phyloP scores from a whole-genome alignment of 768 basidiomycete species.

The Polyporus arcularius region DNA sequence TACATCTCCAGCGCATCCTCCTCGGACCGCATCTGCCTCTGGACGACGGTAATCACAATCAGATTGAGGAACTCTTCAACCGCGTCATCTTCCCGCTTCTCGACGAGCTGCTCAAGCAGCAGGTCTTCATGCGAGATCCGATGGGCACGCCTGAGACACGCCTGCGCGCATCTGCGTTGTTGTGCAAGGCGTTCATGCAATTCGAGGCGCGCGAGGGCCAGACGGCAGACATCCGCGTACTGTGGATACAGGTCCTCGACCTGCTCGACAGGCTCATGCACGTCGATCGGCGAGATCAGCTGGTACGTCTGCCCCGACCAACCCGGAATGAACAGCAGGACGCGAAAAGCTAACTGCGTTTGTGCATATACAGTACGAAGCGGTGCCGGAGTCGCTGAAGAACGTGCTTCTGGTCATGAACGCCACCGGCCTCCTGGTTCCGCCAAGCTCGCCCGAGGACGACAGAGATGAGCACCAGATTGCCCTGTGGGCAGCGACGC shows the following conservation, averaged over 20 bases:
- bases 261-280: slow-evolving; percentile 88
- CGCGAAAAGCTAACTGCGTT: not conserved
- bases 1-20: slow-evolving; percentile 67
- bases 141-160: slow-evolving; percentile 91
- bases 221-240: slow-evolving; percentile 62
- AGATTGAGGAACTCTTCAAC: slow-evolving; percentile 86
- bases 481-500: slow-evolving; percentile 82
- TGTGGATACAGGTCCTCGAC: slow-evolving; percentile 92
- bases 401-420: slow-evolving; percentile 97
- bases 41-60: slow-evolving; percentile 55
- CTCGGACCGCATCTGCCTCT: slow-evolving; percentile 73
- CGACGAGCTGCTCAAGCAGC: slow-evolving; percentile 87
- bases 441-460: slow-evolving; percentile 46
- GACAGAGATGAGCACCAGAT: slow-evolving; percentile 63
- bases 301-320: slow-evolving; percentile 55
- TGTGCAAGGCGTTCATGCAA: slow-evolving; percentile 96
- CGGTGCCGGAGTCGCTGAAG: slow-evolving; percentile 94
- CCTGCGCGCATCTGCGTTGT: slow-evolving; percentile 80
- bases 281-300: slow-evolving; percentile 78
- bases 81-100: slow-evolving; percentile 87
- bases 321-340: not conserved
- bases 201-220: slow-evolving; percentile 76
- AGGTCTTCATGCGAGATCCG: slow-evolving; percentile 77
- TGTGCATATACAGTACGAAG: slow-evolving; percentile 71
- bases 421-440: slow-evolving; percentile 80